A percentile compares a stretch with the other conserved stretches of the same genome.
These are phyloP conservation scores for Isoetes engelmannii DNA, from an alignment of 83 land plant species.

Conservation along the genomic window DNA sequence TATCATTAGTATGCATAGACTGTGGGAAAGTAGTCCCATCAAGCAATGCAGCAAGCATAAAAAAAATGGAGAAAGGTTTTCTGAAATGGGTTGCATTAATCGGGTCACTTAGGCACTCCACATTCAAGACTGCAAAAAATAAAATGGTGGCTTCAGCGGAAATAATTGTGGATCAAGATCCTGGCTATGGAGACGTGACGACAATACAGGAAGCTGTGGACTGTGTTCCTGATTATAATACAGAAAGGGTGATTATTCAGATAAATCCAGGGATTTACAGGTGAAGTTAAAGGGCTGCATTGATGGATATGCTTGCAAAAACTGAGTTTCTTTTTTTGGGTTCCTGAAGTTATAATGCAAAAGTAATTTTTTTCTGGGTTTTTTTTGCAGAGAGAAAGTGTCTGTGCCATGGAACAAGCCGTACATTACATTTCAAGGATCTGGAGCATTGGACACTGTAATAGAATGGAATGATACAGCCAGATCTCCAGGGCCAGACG, in stretches of 20 bases:
- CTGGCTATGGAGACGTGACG: constrained; percentile 1
- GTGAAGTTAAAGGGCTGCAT: background rate
- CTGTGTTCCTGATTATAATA: constrained; percentile 8
- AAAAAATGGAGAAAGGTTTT: too few relatives aligned
- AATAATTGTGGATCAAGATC: constrained; percentile 8
- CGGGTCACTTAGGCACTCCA: too few relatives aligned
- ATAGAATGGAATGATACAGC: constrained; percentile 71
- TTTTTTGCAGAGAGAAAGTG: constrained; percentile 56
- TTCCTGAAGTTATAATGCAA: too few relatives aligned
- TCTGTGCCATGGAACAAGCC: constrained; percentile 43
- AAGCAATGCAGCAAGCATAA: too few relatives aligned
- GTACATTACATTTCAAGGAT: constrained; percentile 68
- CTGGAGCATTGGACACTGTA: constrained; percentile 55
- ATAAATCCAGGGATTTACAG: constrained; percentile 9
- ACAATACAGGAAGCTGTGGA: constrained; percentile 16
- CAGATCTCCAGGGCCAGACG: constrained; percentile 42
- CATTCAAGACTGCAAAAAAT: too few relatives aligned
- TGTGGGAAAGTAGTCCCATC: too few relatives aligned
- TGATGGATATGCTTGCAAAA: too few relatives aligned
- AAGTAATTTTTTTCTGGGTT: too few relatives aligned
- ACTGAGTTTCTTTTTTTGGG: too few relatives aligned
- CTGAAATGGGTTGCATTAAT: too few relatives aligned
- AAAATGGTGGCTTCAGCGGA: background rate
- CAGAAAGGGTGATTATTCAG: background rate
- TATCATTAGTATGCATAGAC: too few relatives aligned